Base-by-base conservation (phyloP, 192 early-diverging fungal genomes). In the Linnemannia hyalina region DNA sequence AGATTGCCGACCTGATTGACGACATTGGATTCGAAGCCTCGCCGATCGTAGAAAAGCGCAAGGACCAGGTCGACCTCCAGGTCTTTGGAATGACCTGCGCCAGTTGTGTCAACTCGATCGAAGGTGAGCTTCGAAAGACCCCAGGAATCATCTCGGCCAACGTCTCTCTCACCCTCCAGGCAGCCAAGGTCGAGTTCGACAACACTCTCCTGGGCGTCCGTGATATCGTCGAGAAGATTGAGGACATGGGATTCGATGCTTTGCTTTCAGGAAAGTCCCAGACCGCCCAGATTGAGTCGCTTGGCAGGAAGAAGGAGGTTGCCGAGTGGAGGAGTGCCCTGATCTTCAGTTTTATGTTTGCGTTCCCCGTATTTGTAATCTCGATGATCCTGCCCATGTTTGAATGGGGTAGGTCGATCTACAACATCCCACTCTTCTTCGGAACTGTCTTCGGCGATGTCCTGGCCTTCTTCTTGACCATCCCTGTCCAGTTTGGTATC, bases 61-160 rank as follows among this genome's bases (percentile, higher is more conserved):
- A 93, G 47, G 92, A 91, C 35, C 88, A 81, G 1, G 89, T 94
- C 3, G 91, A 92, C 72, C 90, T 99, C n/a, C 91, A 95, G 72
- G 93, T 99, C n/a, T 97, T 94, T 76, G 97, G 97, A n/a, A 98
- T 99, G 97, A 95, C 95, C 20, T 96, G 96, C 73, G 93, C 94
- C 20, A 93, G 92, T 69, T 97, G 97, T 78, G 95, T 94, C 46
- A 92, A 92, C 9, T 90, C 92, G 38, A 95, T 99, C 68, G 97
- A 98, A 80, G 93, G 93, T 2, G 91, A 89, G 41, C 82, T 96
- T 4, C 71, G 70, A 18, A 92, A 92, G 35, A 74, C 93, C 80
- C 81, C 85, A 4, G 95, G 94, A 6, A 90, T 98, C 23, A 68
- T 88, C 26, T 90, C 87, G 15, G 94, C 92, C 42, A 85, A 92